A percentile compares a stretch with the other conserved stretches of the same genome.
Conservation (phyloP, 441 rosid species). For the Adansonia grandidieri region DNA sequence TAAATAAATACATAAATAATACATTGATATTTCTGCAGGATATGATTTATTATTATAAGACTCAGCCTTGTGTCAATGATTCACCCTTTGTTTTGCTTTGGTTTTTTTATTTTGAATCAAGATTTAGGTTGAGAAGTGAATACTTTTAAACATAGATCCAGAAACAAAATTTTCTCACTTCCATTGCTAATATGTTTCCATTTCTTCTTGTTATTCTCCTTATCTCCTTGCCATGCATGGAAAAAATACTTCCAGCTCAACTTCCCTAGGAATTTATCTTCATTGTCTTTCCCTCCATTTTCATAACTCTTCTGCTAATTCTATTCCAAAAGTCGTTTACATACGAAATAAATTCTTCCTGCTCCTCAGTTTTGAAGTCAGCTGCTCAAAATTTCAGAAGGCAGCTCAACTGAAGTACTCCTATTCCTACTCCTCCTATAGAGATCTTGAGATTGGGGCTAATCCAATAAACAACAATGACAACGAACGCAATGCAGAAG, state of each 20-base stretch:
- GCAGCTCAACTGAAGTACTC: constrained; percentile 24
- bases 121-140: too few species aligned
- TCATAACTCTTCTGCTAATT: constrained; percentile 25
- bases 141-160: neutral
- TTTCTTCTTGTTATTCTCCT: neutral
- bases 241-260: neutral
- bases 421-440: constrained; percentile 43
- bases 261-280: constrained; percentile 29
- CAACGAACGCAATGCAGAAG: constrained; percentile 30
- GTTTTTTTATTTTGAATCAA: too few species aligned
- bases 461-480: neutral
- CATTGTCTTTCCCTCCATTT: constrained; percentile 38
- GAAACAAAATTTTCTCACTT: neutral
- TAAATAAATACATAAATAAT: too few species aligned
- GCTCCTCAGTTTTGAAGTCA: constrained; percentile 31
- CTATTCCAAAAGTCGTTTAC: constrained; percentile 35
- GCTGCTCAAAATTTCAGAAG: constrained; percentile 49
- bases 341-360: constrained; percentile 35
- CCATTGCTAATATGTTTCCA: neutral
- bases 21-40: too few species aligned
- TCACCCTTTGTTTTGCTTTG: too few species aligned
- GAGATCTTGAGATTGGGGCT: constrained; percentile 54
- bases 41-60: too few species aligned
- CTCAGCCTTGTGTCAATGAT: too few species aligned
- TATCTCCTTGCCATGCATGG: neutral